Base-by-base conservation (phyloP, 305 asterid genomes). In the Striga hermonthica region DNA sequence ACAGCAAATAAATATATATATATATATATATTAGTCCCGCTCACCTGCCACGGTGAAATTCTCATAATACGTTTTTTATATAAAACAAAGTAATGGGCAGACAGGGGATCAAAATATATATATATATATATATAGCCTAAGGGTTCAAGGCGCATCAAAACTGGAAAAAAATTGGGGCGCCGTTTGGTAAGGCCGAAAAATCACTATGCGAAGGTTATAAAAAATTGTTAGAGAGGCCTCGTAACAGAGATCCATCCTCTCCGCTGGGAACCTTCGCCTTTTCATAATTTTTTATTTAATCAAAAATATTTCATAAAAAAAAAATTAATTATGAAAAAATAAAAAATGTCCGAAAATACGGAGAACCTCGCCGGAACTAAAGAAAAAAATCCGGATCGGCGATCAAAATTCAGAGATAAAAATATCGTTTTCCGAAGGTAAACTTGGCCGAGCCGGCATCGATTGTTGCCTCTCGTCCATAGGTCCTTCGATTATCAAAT, bases 191-290 rank as follows among this genome's bases (percentile, higher is more conserved):
- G 83, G 80, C 80, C 74, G 9, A 6, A 14, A 12, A 8, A 14
- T 44, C 1, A 9, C 6, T 78, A 1, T 81, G 48, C 83, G 83
- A 81, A 81, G 80, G 81, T 50, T 7, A 57, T 3, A 0, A 3
- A 35, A 1, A 7, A 28, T 60, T 71, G 83, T 76, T 78, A 76
- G 86, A 81, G 83, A 81, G 81, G 74, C 13, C 74, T 76, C 86
- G 69, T 60, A 1, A 9, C 0, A 43, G 81, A 78, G 73, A 15
- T 5, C 0, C 28, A 45, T 65, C 77, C 78, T 65, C 86, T 66
- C 83, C 83, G 83, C 86, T 71, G 83, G 83, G 83, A 78, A 57
- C 83, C 86, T 76, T 81, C 83, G 80, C 72, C 43, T 8, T 15
- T 6, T 13, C 1, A 12, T 22, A 22, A 1, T 22, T 22, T 22